A percentile compares a stretch with the other conserved stretches of the same genome.
phyloP scores from a whole-genome alignment of 2,329 filamentous ascomycete genomes.

The Podosphaera aphanis region DNA sequence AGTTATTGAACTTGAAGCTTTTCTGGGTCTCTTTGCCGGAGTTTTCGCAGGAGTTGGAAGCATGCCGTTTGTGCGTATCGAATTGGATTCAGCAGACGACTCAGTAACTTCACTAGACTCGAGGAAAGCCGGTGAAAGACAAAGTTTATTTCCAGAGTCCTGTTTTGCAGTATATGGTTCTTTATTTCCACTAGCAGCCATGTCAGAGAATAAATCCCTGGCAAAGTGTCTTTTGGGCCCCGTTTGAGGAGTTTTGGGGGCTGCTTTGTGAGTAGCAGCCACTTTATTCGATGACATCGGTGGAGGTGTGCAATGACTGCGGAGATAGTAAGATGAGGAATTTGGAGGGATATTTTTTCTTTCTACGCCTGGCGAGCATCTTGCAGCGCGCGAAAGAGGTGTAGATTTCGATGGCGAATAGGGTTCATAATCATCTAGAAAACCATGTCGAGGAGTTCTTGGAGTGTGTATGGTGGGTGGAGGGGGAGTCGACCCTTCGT shows the following conservation, averaged over 20 bases:
- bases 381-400: slow-evolving; percentile 29
- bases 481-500: slow-evolving; percentile 30
- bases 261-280: neutral
- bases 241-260: slow-evolving; percentile 11
- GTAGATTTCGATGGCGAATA: slow-evolving; percentile 45
- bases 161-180: slow-evolving; percentile 23
- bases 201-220: slow-evolving; percentile 16
- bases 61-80: slow-evolving; percentile 23
- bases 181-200: slow-evolving; percentile 24
- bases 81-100: slow-evolving; percentile 18
- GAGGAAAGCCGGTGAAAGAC: neutral
- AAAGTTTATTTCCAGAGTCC: slow-evolving; percentile 14
- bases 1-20: slow-evolving; percentile 27
- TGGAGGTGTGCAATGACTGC: slow-evolving; percentile 4
- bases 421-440: slow-evolving; percentile 45
- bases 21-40: slow-evolving; percentile 30
- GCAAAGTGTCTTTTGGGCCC: slow-evolving; percentile 10
- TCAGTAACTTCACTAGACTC: slow-evolving; percentile 11
- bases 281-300: neutral
- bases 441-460: slow-evolving; percentile 43
- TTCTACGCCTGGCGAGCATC: slow-evolving; percentile 20
- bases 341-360: slow-evolving; percentile 29
- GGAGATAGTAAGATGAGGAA: slow-evolving; percentile 16
- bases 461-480: slow-evolving; percentile 36
- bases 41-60: slow-evolving; percentile 63